Base-by-base conservation (phyloP, 2,329 filamentous ascomycete genomes). In the Stemphylium beticola region DNA sequence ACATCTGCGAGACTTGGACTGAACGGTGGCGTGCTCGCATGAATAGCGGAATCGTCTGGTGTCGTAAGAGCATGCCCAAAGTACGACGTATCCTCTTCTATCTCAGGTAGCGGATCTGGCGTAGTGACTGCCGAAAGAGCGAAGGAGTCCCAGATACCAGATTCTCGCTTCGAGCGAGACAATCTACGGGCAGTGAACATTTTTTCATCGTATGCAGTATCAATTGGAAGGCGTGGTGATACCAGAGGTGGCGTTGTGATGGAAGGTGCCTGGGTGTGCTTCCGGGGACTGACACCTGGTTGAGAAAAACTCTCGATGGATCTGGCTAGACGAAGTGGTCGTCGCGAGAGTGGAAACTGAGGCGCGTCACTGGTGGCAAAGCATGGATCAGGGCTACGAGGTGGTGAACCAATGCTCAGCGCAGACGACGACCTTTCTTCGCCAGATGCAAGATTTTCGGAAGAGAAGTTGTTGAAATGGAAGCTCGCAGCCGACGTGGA, bases 301-400 rank as follows among this genome's bases (percentile, higher is more conserved):
- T 81, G 79, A 22, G 82, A 84, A 64, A 85, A 85, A 63, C 83
- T 84, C 53, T 85, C 82, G 18, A 80, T 74, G 11, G 74, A 76
- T 40, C 74, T 61, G 26, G 61, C 70, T 24, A 66, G 52, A 4
- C 72, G 69, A 31, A 75, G 63, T 7, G 61, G 44, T 45, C 55
- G 62, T 34, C 54, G 42, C n/a, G 58, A 51, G 26, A 49, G 38
- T 22, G 53, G 50, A 4, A 58, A 59, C 12, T 57, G 61, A 4
- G 55, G 50, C 9, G 46, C 49, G 5, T 39, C 18, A 58, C 58
- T 31, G 55, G 22, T 51, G 20, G 65, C 58, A 4, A 55, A 29
- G 14, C 44, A 38, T 1, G 49, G 44, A 42, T 57, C 53, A 12
- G 69, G 68, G 48, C 69, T 73, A 8, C 61, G 56, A 24, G 67